These are phyloP conservation scores for Seiridium unicorne DNA, from an alignment of 2,329 filamentous ascomycete species.

Conservation along the genomic window DNA sequence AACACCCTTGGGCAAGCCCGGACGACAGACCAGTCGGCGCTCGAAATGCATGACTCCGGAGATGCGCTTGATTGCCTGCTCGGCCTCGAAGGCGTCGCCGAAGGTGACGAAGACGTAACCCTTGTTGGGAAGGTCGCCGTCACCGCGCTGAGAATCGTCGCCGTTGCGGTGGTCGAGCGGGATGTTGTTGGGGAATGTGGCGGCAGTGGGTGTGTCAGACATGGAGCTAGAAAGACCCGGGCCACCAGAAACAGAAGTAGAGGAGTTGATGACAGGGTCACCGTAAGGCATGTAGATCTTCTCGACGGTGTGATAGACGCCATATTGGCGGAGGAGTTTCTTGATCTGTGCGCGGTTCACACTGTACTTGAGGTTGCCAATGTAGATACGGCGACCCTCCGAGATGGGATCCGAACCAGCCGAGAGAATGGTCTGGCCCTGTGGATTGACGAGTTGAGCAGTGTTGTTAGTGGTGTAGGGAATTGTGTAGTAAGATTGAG, in stretches of 20 bases:
- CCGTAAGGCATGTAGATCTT: constrained; percentile 8
- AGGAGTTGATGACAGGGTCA: background rate
- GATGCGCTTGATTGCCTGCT: background rate
- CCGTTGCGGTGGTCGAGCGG: background rate
- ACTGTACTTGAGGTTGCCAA: constrained; percentile 8
- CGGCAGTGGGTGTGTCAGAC: background rate
- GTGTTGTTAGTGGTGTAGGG: background rate
- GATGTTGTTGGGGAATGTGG: background rate
- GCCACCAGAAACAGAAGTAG: background rate
- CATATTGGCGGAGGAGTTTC: background rate
- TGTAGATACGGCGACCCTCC: constrained; percentile 8
- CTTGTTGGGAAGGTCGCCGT: background rate
- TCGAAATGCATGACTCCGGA: background rate
- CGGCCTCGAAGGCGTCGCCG: background rate
- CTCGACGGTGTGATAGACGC: background rate
- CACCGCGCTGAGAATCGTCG: background rate
- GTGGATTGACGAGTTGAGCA: background rate
- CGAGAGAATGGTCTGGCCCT: background rate
- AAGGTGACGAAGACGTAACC: constrained; percentile 11
- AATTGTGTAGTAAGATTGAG: background rate
- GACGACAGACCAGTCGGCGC: constrained; percentile 7
- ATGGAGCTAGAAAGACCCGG: background rate
- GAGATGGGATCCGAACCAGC: background rate
- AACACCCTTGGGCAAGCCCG: constrained; percentile 7
- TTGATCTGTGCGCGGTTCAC: background rate